Evolutionary conservation across 23 red algal genomes (phyloP).

Genomic region (Gracilariopsis chorda): DNA sequence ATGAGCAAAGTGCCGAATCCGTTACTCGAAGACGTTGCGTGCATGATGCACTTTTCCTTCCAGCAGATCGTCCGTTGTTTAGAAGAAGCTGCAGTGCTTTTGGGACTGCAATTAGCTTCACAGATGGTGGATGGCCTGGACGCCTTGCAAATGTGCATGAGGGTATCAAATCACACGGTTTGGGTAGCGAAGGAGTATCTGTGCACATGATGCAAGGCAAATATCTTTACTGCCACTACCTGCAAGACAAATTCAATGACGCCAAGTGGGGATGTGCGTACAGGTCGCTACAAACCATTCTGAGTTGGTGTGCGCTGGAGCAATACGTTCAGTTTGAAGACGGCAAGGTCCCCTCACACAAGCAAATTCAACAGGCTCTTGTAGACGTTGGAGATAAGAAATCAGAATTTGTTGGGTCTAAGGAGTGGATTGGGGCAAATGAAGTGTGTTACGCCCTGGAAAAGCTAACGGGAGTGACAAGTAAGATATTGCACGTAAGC

Average conservation of each 20-base stretch:
- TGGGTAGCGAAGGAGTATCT: conserved; percentile 1
- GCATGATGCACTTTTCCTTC: conserved; percentile 10
- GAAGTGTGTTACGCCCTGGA: conserved; percentile 87
- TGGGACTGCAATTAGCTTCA: background rate
- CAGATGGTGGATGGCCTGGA: conserved; percentile 39
- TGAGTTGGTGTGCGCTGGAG: conserved; percentile 68
- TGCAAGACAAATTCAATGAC: conserved; percentile 64
- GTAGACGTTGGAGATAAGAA: conserved; percentile 85
- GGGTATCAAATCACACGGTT: conserved; percentile 28
- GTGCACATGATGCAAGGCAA: conserved; percentile 32
- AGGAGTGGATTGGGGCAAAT: conserved; percentile 91
- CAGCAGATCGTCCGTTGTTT: conserved; percentile 40
- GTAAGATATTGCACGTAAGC: conserved; percentile 79
- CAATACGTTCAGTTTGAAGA: conserved; percentile 19
- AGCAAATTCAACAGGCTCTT: conserved; percentile 75
- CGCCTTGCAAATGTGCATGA: conserved; percentile 52
- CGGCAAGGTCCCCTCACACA: conserved; percentile 42
- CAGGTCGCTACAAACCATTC: conserved; percentile 78
- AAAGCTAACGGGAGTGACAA: conserved; percentile 60
- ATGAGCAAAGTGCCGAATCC: conserved; percentile 4
- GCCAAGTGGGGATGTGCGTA: conserved; percentile 95
- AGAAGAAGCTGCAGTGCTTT: conserved; percentile 23
- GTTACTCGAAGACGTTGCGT: background rate
- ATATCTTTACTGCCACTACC: conserved; percentile 67
- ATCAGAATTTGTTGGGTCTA: conserved; percentile 63